Evolutionary conservation across 768 basidiomycete genomes (phyloP), one percentile per base, ranked within the genome.

Genomic region (Trichaptum fuscoviolaceum): DNA sequence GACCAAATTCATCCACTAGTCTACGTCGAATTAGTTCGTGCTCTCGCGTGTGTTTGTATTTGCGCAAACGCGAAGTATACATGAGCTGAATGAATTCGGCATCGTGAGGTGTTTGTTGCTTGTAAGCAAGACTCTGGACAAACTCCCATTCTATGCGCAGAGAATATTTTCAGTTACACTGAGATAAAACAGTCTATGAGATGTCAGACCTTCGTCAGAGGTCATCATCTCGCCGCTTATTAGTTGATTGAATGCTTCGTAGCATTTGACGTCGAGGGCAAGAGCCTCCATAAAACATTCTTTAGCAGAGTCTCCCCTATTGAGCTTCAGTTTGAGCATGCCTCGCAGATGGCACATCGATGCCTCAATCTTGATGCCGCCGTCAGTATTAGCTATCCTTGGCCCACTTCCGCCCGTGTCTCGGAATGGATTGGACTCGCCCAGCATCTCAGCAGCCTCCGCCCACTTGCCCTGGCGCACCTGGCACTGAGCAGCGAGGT

Each of bases 311-410:
- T 95, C 91, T 24, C 89, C 88, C 12, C 95, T 90, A 71, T 94
- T 95, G 18, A 98, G 82, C 73, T 97, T 96, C 64, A 96, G 88
- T 88, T 98, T 96, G 23, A 99, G 82, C 25, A 97, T 78, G 15
- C 96, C 97, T 65, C 97, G 87, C 20, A 99, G 81, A 73, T 96
- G 90, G 73, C 96, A 98, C 88, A 98, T 96, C 1, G 96, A 97
- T 3, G 97, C 94, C 79, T 99, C 95, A 52, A 98, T 91, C 80
- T 99, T 99, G 75, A 99, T 93, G 3, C 97, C 97, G 30, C 94
- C 95, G 71, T 98, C 95, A 15, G 88, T 80, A 72, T 91, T 95
- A 7, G 89, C 88, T 58, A 92, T 82, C n/a, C 85, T 82, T 1
- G 88, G 84, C 0, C 90, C 91, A 71, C 87, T 90, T 69, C 60